Conservation (phyloP, 1,139 yeast genomes). For the Geotrichum candidum region DNA sequence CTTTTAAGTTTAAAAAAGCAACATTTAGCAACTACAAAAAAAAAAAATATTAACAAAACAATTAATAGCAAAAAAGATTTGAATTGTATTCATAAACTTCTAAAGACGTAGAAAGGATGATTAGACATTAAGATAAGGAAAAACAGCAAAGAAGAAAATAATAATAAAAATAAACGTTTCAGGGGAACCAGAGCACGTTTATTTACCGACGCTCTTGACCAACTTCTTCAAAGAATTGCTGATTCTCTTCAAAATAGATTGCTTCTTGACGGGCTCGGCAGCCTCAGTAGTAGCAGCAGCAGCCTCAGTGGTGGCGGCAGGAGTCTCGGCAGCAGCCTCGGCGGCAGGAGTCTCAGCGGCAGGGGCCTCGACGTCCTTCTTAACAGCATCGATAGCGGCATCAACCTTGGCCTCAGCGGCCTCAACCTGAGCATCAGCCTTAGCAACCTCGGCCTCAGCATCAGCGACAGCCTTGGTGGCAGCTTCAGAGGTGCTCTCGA, state of each 20-base stretch:
- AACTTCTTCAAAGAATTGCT: constrained; percentile 15
- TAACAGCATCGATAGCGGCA: constrained; percentile 11
- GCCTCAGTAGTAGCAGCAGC: constrained; percentile 5
- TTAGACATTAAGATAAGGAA: constrained; percentile 8
- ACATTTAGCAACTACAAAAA: too few species aligned
- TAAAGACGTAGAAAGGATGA: background rate
- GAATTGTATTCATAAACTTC: background rate
- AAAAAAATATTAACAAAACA: too few species aligned
- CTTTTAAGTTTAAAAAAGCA: too few species aligned
- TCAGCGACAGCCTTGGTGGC: constrained; percentile 18
- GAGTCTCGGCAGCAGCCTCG: constrained; percentile 24
- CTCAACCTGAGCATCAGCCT: constrained; percentile 17
- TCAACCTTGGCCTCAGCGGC: constrained; percentile 19
- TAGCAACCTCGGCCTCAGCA: constrained; percentile 21
- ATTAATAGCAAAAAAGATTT: background rate
- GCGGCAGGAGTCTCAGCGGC: constrained; percentile 21
- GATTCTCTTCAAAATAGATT: constrained; percentile 8
- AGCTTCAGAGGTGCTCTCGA: constrained; percentile 20
- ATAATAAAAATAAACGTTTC: background rate
- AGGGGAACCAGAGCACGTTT: background rate
- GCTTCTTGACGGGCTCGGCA: constrained; percentile 13
- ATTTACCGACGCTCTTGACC: constrained; percentile 14
- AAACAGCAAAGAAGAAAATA: background rate
- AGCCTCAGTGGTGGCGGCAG: constrained; percentile 23
- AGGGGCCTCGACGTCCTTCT: constrained; percentile 18